Base-by-base conservation (phyloP, 2,329 filamentous ascomycete species). In the Cryphonectria naterciae region DNA sequence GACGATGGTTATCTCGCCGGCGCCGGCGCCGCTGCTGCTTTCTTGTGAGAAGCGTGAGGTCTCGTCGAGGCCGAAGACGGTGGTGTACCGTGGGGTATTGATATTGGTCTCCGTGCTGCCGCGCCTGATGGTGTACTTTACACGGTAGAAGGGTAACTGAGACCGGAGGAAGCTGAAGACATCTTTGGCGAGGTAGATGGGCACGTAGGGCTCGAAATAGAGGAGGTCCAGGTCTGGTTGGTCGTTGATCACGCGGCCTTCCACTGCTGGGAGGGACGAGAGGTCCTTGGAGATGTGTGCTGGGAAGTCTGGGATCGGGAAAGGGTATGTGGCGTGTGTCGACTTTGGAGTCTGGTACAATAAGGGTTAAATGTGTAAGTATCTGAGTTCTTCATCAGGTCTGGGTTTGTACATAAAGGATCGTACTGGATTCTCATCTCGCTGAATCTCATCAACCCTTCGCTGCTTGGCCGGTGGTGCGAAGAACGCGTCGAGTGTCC, bases 71-170 rank as follows among this genome's bases (percentile, higher is more conserved):
- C 87, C 87, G 74, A 88, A 89, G 4, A 88, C 85, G 5, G 87
- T 88, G 7, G 86, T 89, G 79, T 80, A 85, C 82, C 85, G 82
- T 52, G 85, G 85, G 6, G 85, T 89, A 58, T 79, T 80, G 77
- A 95, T 89, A 32, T 87, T 83, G 0, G 89, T 91, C 68, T 90
- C 86, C 1, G 87, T 79, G 1, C 87, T 85, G 3, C 88, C 88
- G 10, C 93, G 87, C 68, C 88, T 91, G 76, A 94, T 93, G 43
- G 85, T 89, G 76, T 94, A 94, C 75, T 89, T 86, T 4, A 94
- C 92, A 67, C 91, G 86, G 76, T 94, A 93, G 80, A 94, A 95
- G 11, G 91, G 91, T 1, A 95, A 80, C 72, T 92, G 86, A n/a
- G 84, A 80, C 1, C 93, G 88, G 1, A 95, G 84, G 76, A 94